A percentile compares a stretch with the other conserved stretches of the same genome.
phyloP scores from a whole-genome alignment of 2,329 filamentous ascomycete species.

The Amylocarpus encephaloides region DNA sequence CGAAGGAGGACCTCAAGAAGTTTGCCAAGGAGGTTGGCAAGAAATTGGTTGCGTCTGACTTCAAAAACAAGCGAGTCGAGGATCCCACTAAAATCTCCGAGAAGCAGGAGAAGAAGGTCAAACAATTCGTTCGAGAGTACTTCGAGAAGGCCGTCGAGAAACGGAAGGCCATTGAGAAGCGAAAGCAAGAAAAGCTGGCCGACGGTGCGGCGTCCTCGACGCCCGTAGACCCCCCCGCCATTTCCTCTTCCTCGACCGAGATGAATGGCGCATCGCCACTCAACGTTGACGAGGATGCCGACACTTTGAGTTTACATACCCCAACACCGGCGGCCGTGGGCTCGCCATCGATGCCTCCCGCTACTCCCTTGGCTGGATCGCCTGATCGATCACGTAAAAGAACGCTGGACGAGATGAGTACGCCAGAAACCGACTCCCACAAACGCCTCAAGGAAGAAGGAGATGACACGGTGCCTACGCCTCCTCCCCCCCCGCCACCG shows the following conservation, averaged over 20 bases:
- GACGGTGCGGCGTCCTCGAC: constrained; percentile 16
- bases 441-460: constrained; percentile 28
- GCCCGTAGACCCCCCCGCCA: constrained; percentile 9
- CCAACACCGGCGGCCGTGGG: constrained; percentile 34
- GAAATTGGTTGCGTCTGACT: constrained; percentile 86
- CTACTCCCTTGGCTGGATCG: constrained; percentile 36
- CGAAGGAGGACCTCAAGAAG: constrained; percentile 66
- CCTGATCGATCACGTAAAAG: constrained; percentile 58
- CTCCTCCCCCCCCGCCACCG: constrained; percentile 27
- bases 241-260: neutral
- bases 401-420: constrained; percentile 35
- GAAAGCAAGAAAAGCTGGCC: constrained; percentile 44
- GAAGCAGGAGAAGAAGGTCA: constrained; percentile 76
- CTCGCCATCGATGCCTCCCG: constrained; percentile 34
- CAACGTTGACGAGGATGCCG: constrained; percentile 26
- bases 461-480: constrained; percentile 19
- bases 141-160: constrained; percentile 81
- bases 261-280: constrained; percentile 23
- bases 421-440: constrained; percentile 19
- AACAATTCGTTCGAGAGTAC: constrained; percentile 75
- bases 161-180: constrained; percentile 62
- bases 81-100: constrained; percentile 72
- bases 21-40: constrained; percentile 67
- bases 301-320: constrained; percentile 6
- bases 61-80: constrained; percentile 78